Evolutionary conservation across 768 basidiomycete genomes (phyloP).

Genomic region (Suillus spraguei): DNA sequence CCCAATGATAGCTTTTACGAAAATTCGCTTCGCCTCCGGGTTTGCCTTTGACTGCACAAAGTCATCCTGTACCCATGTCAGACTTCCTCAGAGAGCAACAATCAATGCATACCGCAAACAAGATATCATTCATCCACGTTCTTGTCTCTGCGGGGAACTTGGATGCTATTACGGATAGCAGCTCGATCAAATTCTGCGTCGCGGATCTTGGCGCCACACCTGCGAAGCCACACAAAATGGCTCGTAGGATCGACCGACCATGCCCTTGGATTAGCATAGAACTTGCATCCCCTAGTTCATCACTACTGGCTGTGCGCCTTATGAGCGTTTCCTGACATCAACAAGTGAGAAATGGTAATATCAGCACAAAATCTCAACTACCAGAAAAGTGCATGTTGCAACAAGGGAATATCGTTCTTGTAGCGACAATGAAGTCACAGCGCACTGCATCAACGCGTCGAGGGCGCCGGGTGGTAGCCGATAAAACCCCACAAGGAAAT

Average conservation of each 20-base stretch:
- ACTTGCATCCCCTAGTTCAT: slow-evolving; percentile 59
- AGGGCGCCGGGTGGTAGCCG: slow-evolving; percentile 63
- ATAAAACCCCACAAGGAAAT: slow-evolving; percentile 51
- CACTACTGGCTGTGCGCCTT: slow-evolving; percentile 63
- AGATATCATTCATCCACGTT: slow-evolving; percentile 72
- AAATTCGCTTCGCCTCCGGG: slow-evolving; percentile 73
- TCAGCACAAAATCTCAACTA: slow-evolving; percentile 38
- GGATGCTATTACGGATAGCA: slow-evolving; percentile 68
- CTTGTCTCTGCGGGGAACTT: slow-evolving; percentile 56
- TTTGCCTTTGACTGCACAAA: slow-evolving; percentile 77
- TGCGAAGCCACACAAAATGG: slow-evolving; percentile 79
- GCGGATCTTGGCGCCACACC: slow-evolving; percentile 83
- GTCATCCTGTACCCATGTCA: slow-evolving; percentile 51
- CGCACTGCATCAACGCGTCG: slow-evolving; percentile 70
- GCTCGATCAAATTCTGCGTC: slow-evolving; percentile 81
- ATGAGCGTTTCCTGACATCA: slow-evolving; percentile 59
- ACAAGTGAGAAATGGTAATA: slow-evolving; percentile 1
- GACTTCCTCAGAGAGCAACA: slow-evolving; percentile 11
- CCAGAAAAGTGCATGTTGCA: slow-evolving; percentile 80
- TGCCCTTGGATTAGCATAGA: slow-evolving; percentile 51
- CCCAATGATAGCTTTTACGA: slow-evolving; percentile 73
- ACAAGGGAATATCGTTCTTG: slow-evolving; percentile 89
- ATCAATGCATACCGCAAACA: slow-evolving; percentile 56
- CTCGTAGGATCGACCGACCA: slow-evolving; percentile 71
- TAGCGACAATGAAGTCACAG: slow-evolving; percentile 63